Evolutionary conservation across 805 yeast genomes (phyloP).

Genomic region (Pichia pseudocactophila): DNA sequence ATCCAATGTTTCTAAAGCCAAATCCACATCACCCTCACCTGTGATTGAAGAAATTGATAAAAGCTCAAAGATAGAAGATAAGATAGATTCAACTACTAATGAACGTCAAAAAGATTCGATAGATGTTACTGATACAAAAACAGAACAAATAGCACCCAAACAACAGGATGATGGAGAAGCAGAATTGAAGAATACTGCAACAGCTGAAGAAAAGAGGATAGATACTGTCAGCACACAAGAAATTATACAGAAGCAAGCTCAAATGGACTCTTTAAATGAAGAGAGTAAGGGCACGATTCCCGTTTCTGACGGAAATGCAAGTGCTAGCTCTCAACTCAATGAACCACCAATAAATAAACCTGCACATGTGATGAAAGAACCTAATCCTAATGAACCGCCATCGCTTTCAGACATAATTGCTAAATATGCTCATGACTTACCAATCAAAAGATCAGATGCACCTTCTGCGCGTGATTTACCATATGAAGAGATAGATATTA

Average conservation of each 20-base stretch:
- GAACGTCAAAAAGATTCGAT: no score
- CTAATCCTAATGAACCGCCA: slow-evolving; percentile 19
- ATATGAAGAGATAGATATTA: slow-evolving; percentile 32
- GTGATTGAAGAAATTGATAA: neutral
- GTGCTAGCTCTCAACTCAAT: no score
- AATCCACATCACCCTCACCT: neutral
- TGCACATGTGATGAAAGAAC: neutral
- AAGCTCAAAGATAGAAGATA: neutral
- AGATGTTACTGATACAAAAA: no score
- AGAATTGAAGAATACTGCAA: neutral
- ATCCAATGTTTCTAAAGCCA: neutral
- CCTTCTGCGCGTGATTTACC: slow-evolving; percentile 25
- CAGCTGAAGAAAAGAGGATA: no score
- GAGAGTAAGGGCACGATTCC: no score
- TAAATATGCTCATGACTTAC: slow-evolving; percentile 16
- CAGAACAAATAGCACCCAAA: no score
- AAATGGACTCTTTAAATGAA: no score
- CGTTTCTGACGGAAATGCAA: no score
- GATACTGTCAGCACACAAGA: no score
- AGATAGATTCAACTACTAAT: neutral
- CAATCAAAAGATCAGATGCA: slow-evolving; percentile 24
- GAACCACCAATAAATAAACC: neutral
- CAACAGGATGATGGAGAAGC: neutral
- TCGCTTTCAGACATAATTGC: slow-evolving; percentile 24
- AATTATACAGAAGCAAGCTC: no score